Base-by-base conservation (phyloP, 371 early-diverging fungal species). In the Actinomucor elegans region DNA sequence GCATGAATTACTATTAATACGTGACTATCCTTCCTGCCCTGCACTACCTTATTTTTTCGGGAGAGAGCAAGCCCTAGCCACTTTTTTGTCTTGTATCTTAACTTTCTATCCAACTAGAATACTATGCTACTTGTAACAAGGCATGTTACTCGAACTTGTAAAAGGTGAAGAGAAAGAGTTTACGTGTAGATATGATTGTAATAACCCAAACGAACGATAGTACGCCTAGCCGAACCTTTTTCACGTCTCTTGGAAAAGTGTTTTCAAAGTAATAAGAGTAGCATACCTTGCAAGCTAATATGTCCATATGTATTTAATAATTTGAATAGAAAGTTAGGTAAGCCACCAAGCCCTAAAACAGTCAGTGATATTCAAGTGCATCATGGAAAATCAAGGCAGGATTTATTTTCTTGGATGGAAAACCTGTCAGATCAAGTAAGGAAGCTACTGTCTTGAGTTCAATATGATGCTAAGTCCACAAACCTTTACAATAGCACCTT, bases 371-470 rank as follows among this genome's bases (percentile, higher is more conserved):
- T 69, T 15, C 69, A 74, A 44, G 44, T 58, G 21, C 57, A 77
- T 34, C 71, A 80, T 48, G 83, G 77, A 17, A 52, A 66, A 43
- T 52, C 70, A 7, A 66, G 83, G 14, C 45, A 70, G n/a, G 83
- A 82, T 48, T 61, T 67, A 27, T 84, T 75, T 60, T 76, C 77
- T 6, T 84, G 84, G 84, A 82, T 84, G 80, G 69, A 82, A 37
- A 64, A 80, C 42, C 49, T 69, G 40, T 52, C 77, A 27, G 70
- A 80, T 52, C 71, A 75, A 41, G 84, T 81, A 81, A 54, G 52
- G 32, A 48, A 0, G 3, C 21, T 24, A n/a, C n/a, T n/a, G n/a
- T n/a, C n/a, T n/a, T n/a, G n/a, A n/a, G n/a, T n/a, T n/a, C n/a
- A n/a, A n/a, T n/a, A n/a, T n/a, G n/a, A n/a, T n/a, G 11, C 15